These are phyloP conservation scores for Russula foetens DNA, from an alignment of 768 basidiomycete genomes.

Conservation along the genomic window DNA sequence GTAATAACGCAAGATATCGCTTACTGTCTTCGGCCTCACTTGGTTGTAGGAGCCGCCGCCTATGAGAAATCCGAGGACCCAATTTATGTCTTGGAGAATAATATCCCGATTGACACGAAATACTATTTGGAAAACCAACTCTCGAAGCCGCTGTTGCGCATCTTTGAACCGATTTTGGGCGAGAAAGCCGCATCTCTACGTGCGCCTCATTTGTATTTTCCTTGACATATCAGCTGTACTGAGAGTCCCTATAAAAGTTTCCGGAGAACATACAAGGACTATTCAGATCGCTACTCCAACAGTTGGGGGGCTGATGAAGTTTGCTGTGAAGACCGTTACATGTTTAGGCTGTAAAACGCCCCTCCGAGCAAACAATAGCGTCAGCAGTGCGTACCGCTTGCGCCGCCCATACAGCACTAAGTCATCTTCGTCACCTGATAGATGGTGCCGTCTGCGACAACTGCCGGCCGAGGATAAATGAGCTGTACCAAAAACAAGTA, in stretches of 20 bases:
- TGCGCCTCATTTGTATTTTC: slow-evolving; percentile 32
- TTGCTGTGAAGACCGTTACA: slow-evolving; percentile 91
- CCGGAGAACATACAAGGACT: slow-evolving; percentile 91
- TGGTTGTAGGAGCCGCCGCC: slow-evolving; percentile 75
- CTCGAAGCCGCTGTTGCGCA: slow-evolving; percentile 92
- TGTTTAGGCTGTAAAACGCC: slow-evolving; percentile 96
- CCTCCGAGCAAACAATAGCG: slow-evolving; percentile 67
- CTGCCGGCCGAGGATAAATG: slow-evolving; percentile 76
- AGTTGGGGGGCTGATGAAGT: slow-evolving; percentile 96
- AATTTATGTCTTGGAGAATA: slow-evolving; percentile 94
- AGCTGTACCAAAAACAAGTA: slow-evolving; percentile 90
- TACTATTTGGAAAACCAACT: slow-evolving; percentile 98
- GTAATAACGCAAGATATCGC: slow-evolving; percentile 28
- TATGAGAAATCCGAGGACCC: slow-evolving; percentile 99
- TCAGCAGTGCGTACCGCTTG: slow-evolving; percentile 41
- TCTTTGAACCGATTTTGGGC: slow-evolving; percentile 96
- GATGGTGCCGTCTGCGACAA: slow-evolving; percentile 94
- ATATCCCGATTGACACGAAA: slow-evolving; percentile 94
- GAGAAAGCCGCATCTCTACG: slow-evolving; percentile 81
- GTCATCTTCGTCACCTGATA: slow-evolving; percentile 26
- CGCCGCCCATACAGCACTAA: neutral
- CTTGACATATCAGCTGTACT: neutral
- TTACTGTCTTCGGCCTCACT: neutral
- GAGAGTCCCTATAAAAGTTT: slow-evolving; percentile 44
- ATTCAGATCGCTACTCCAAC: slow-evolving; percentile 97